phyloP scores from a whole-genome alignment of 768 basidiomycete species.

The Boletus subcaerulescens region DNA sequence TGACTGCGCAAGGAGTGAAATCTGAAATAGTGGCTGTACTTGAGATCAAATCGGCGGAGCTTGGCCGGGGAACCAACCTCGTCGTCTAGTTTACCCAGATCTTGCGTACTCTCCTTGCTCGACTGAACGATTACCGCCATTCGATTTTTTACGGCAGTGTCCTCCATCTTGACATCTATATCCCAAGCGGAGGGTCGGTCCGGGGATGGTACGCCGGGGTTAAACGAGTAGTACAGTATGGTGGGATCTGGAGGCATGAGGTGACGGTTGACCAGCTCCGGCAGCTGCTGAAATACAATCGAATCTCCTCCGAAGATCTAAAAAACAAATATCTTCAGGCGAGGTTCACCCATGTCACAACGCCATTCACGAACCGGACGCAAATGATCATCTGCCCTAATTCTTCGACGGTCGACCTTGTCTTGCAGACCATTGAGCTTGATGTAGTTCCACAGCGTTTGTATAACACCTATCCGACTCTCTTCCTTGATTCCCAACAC shows the following conservation, averaged over 20 bases:
- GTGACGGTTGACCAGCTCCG: constrained; percentile 81
- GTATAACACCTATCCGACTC: constrained; percentile 74
- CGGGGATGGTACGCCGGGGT: constrained; percentile 58
- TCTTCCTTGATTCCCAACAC: constrained; percentile 83
- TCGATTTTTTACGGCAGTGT: constrained; percentile 64
- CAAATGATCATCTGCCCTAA: constrained; percentile 67
- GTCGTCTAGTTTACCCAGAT: constrained; percentile 76
- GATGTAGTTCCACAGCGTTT: constrained; percentile 90
- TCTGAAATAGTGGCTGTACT: constrained; percentile 41
- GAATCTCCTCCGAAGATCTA: constrained; percentile 73
- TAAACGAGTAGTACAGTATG: constrained; percentile 71
- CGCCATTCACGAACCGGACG: constrained; percentile 47
- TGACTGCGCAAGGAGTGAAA: constrained; percentile 79
- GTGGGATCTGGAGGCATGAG: constrained; percentile 77
- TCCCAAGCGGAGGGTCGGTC: constrained; percentile 81
- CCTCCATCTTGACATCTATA: constrained; percentile 86
- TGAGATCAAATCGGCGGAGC: constrained; percentile 17
- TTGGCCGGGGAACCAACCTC: constrained; percentile 52
- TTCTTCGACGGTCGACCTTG: constrained; percentile 69
- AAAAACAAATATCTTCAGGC: background rate
- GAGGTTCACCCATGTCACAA: background rate
- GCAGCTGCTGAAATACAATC: constrained; percentile 74
- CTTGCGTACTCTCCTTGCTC: constrained; percentile 66
- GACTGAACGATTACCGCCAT: constrained; percentile 71
- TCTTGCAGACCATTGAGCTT: constrained; percentile 81